Base-by-base conservation (phyloP, 1,139 yeast species). In the Nadsonia commutata region DNA sequence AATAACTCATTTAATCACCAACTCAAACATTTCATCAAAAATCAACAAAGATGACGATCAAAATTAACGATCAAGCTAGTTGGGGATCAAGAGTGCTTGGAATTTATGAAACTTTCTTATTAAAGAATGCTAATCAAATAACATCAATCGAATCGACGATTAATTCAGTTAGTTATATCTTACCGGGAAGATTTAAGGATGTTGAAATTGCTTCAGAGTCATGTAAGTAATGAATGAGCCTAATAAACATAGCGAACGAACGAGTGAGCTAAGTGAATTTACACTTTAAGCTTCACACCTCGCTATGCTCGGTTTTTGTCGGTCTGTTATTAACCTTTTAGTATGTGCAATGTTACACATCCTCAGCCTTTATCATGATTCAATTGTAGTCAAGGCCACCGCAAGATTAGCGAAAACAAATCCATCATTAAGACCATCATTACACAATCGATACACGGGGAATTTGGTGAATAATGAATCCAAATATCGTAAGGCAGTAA, bases 111-210 rank as follows among this genome's bases (percentile, higher is more conserved):
- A 50, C 46, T 44, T 53, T 57, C 40, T 52, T 66, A 37, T 55
- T 65, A 17, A 53, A 58, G 33, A 64, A 64, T 50, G 64, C 66
- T n/a, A 49, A 58, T 19, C 64, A 60, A 46, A 59, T 66, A 31
- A 56, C 66, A 17, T 60, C 63, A 19, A 53, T 63, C 21, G 71
- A 66, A 48, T 55, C 61, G 16, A 56, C 63, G 3, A 49, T 65
- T 21, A 53, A 63, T 36, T 57, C 66, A 18, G 51, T 66, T 40
- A 56, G 62, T n/a, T 60, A 62, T 45, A 51, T 66, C 23, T 50
- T 64, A 17, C 70, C 71, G 1, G 68, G 69, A 8, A 60, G 66
- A 42, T 62, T 62, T 49, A 59, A 65, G 41, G 63, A 65, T 36
- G 65, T 62, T 33, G 71, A 66, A 45, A 51, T 63, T 20, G 63